Percentiles rank a stretch among this genome's conserved stretches.
Evolutionary conservation across 73 alveolate species (phyloP).

Genomic region (Effrenium voratum): DNA sequence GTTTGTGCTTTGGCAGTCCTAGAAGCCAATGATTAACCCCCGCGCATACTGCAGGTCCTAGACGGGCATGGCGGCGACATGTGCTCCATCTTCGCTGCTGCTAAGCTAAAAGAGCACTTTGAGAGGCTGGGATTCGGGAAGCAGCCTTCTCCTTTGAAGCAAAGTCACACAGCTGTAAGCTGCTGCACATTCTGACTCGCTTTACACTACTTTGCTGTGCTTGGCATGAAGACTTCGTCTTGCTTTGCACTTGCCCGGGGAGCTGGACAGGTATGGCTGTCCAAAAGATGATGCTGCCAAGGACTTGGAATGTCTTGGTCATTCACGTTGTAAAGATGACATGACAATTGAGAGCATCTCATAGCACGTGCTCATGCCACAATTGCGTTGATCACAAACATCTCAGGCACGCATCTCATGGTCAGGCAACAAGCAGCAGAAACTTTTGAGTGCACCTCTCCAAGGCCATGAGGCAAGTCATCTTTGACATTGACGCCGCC

Average conservation of each 20-base stretch:
- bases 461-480: neutral
- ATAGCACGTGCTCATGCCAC: no score
- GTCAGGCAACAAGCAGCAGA: neutral
- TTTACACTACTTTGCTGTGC: no score
- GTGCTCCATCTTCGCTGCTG: neutral
- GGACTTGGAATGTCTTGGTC: neutral
- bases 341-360: no score
- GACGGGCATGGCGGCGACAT: constrained; percentile 24
- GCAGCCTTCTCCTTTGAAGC: no score
- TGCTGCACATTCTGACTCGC: no score
- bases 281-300: constrained; percentile 1
- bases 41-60: no score
- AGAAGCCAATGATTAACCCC: no score
- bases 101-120: neutral
- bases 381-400: neutral
- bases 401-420: neutral
- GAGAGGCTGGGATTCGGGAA: neutral
- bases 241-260: no score
- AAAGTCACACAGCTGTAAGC: no score
- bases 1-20: no score
- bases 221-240: no score
- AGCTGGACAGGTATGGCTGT: neutral
- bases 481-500: constrained; percentile 24
- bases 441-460: neutral
- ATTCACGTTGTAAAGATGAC: no score